These are phyloP conservation scores for Macaranga tanarius DNA, from an alignment of 441 rosid species.

Conservation along the genomic window DNA sequence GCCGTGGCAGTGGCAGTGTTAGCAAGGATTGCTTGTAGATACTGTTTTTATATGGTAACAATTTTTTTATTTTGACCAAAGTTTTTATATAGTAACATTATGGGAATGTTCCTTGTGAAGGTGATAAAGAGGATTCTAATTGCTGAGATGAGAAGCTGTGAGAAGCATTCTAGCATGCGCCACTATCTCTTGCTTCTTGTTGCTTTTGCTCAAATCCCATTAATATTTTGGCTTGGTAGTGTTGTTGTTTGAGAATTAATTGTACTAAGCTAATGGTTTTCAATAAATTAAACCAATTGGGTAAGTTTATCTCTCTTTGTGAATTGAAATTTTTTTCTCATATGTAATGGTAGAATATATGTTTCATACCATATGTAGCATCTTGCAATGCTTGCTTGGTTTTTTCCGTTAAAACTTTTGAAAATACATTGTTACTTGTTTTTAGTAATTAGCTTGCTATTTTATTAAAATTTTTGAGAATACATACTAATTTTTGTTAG, in stretches of 20 bases:
- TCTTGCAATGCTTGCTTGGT: no score
- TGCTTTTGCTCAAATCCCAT: conserved; percentile 27
- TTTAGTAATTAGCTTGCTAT: no score
- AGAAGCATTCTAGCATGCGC: conserved; percentile 33
- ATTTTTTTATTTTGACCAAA: no score
- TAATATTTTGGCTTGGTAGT: conserved; percentile 29
- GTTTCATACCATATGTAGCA: no score
- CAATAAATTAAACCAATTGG: neutral
- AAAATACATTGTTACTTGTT: no score
- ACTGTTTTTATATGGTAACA: conserved; percentile 17
- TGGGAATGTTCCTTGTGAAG: conserved; percentile 32
- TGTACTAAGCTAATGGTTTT: neutral
- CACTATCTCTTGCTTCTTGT: conserved; percentile 32
- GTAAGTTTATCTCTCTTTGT: no score
- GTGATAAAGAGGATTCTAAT: conserved; percentile 32
- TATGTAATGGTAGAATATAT: no score
- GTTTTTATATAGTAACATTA: no score
- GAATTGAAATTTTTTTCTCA: no score
- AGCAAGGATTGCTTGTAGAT: conserved; percentile 5
- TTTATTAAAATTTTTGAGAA: no score
- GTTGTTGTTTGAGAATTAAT: conserved; percentile 13
- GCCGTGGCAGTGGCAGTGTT: conserved; percentile 11
- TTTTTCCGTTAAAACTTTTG: no score
- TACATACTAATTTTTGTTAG: no score
- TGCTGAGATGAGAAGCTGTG: conserved; percentile 26